Base-by-base conservation (phyloP, 202 grass and related monocot species). In the Carex sylvatica region DNA sequence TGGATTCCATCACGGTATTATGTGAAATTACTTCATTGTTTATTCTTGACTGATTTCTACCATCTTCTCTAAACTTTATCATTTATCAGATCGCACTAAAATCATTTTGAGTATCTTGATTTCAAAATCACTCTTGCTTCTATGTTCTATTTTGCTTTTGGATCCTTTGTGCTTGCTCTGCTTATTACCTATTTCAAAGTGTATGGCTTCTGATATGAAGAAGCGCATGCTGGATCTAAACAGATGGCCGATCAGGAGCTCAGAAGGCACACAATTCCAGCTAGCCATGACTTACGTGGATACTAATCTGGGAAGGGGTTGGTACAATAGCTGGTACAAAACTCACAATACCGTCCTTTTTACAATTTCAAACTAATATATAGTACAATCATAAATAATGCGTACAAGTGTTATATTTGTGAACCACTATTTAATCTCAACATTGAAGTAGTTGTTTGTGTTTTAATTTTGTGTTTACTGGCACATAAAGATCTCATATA, bases 181-280 rank as follows among this genome's bases (percentile, higher is more conserved):
- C 46, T 52, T 7, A 9, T 13, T 13, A 49, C 78, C 60, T 59
- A 20, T 46, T 81, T 73, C 74, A 94, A 90, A 97, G 77, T 83
- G 87, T 4, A 89, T 88, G 68, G 85, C 91, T 40, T 88, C 79
- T 12, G 88, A 91, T 75, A 88, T 92, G 60, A 91, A 40, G 83
- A 86, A 88, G 53, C 85, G 87, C 46, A 52, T 91, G 49, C 76
- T 83, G 28, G 85, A 94, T 19, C 33, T 85, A 46, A 46, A 16
- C 87, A 97, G 85, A 81, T 20, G 55, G 87, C 79, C 42, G 82
- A 92, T 75, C 84, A 88, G 83, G 88, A 89, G 51, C 85, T 97
- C 68, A 82, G 68, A 31, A 40, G 94, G 88, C 52, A 73, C 20
- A 54, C 88, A 97, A 83, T 78, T 86, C 61, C 92, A 89, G 40